phyloP scores from a whole-genome alignment of 306 rosid species.

The Adenanthera pavonina region DNA sequence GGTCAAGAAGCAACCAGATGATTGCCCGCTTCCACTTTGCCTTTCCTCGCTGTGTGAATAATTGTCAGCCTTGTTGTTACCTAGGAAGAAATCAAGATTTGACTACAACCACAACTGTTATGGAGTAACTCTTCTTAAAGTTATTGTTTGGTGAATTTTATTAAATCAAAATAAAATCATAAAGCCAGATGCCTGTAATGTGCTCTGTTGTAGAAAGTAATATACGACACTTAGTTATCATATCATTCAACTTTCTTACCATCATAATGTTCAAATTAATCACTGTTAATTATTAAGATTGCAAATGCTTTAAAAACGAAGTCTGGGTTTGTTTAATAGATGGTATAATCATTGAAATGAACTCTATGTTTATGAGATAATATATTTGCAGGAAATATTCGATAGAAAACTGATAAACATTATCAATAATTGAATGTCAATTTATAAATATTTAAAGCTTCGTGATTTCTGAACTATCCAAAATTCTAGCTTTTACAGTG shows the following conservation, averaged over 20 bases:
- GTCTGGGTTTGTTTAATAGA: neutral
- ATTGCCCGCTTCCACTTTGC: conserved; percentile 17
- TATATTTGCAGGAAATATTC: neutral
- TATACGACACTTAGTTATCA: neutral
- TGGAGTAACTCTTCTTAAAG: neutral
- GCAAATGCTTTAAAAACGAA: neutral
- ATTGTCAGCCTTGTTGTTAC: neutral
- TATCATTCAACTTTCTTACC: neutral
- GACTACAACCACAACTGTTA: neutral
- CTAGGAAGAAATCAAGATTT: neutral
- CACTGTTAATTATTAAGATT: neutral
- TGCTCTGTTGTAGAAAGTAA: neutral
- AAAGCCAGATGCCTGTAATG: neutral
- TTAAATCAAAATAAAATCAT: neutral
- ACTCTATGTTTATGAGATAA: neutral
- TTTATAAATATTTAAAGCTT: neutral
- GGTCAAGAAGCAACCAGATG: conserved; percentile 15
- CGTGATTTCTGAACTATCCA: neutral
- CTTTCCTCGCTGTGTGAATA: conserved; percentile 18
- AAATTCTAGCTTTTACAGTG: conserved; percentile 8
- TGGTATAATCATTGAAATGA: neutral
- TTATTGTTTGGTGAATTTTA: neutral
- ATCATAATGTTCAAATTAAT: neutral
- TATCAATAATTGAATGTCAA: conserved; percentile 10
- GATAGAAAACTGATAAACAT: conserved; percentile 8